phyloP scores from a whole-genome alignment of 768 basidiomycete species.

The Cystobasidiopsis lactophilus region DNA sequence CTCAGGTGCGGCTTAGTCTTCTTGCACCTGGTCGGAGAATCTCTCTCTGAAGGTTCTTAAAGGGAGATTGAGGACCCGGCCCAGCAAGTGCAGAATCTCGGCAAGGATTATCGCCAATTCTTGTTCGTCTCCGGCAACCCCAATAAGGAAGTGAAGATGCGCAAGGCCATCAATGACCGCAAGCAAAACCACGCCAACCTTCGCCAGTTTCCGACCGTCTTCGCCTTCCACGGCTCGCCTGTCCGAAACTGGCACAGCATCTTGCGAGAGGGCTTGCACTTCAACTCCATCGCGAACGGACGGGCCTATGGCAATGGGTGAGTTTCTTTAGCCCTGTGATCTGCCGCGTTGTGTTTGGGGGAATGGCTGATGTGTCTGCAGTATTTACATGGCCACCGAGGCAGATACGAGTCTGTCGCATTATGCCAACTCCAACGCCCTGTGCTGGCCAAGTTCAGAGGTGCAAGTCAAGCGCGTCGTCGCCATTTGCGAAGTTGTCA shows the following conservation, averaged over 20 bases:
- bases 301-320: constrained; percentile 43
- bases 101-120: constrained; percentile 41
- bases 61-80: constrained; percentile 39
- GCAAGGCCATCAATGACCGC: constrained; percentile 29
- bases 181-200: constrained; percentile 28
- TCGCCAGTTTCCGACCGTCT: constrained; percentile 27
- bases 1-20: background rate
- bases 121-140: constrained; percentile 49
- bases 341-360: no score
- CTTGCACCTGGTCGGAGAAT: background rate
- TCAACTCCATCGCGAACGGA: constrained; percentile 35
- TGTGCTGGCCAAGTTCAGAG: no score
- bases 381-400: no score
- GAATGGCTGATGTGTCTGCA: no score
- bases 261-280: constrained; percentile 51
- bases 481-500: constrained; percentile 37
- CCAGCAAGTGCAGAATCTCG: constrained; percentile 36
- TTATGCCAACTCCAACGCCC: no score
- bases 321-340: constrained; percentile 33
- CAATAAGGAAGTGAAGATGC: constrained; percentile 46
- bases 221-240: constrained; percentile 48
- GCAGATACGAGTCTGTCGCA: no score
- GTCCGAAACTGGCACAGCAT: constrained; percentile 51
- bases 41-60: constrained; percentile 36
- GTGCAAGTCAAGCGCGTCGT: no score